A percentile compares a stretch with the other conserved stretches of the same genome.
Conservation (phyloP, 176 grass and related monocot species). For the Hyparrhenia diplandra region DNA sequence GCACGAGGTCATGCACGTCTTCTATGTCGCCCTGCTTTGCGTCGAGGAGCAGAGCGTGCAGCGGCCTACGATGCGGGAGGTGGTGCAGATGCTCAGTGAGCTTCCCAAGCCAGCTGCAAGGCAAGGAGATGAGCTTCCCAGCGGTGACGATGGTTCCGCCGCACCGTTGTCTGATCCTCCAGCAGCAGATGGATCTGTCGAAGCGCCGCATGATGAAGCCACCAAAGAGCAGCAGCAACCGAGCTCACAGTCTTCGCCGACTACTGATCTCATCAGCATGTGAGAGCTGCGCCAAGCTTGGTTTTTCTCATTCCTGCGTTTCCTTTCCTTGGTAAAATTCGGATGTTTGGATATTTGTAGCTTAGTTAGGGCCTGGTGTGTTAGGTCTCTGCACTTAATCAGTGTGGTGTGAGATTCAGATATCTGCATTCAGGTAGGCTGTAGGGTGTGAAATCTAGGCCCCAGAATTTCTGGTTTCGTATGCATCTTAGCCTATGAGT, state of each 20-base stretch:
- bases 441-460: slow-evolving; percentile 6
- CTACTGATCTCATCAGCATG: slow-evolving; percentile 72
- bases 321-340: neutral
- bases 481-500: neutral
- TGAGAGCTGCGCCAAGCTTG: slow-evolving; percentile 28
- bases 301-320: neutral
- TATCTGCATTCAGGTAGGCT: slow-evolving; percentile 27
- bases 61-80: slow-evolving; percentile 89
- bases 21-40: slow-evolving; percentile 82
- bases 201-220: slow-evolving; percentile 29
- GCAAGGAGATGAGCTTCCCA: slow-evolving; percentile 39
- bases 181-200: neutral
- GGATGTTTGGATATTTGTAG: slow-evolving; percentile 4
- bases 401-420: slow-evolving; percentile 7
- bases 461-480: slow-evolving; percentile 34
- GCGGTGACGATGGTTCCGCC: slow-evolving; percentile 1
- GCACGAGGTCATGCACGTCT: slow-evolving; percentile 78
- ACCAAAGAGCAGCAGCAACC: slow-evolving; percentile 38
- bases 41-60: slow-evolving; percentile 96
- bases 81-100: slow-evolving; percentile 87
- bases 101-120: slow-evolving; percentile 41
- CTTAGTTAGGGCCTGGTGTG: slow-evolving; percentile 25
- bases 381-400: slow-evolving; percentile 11
- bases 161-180: neutral
- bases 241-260: slow-evolving; percentile 4